Evolutionary conservation across 2,329 filamentous ascomycete species (phyloP), one percentile per base, ranked within the genome.

Genomic region (Pseudogymnoascus sp.): DNA sequence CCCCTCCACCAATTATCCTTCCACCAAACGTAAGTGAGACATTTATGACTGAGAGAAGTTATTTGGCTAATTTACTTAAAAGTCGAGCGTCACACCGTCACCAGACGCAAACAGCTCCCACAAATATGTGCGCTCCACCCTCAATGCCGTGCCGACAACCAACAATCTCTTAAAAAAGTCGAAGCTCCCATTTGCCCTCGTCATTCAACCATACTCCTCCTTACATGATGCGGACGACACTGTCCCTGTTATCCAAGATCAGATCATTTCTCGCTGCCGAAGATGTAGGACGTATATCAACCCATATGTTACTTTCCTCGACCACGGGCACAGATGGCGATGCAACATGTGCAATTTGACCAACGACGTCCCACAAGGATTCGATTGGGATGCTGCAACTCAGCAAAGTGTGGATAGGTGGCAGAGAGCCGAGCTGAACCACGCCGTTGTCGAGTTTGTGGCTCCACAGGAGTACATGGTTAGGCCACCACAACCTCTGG

Each of bases 391-490:
- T 75, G 87, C 91, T 35, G 88, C 90, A 47, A 82, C 91, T 60
- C 93, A 97, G 75, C 92, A 96, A 78, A 89, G 86, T 59, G 87
- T 95, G 58, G 93, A 99, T 73, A 82, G 94, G 71, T 96, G 94
- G 89, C 87, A 95, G 73, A 83, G 94, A 68, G 83, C 91, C 38
- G 94, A 99, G 73, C 80, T 99, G 64, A 99, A 99, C 77, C 88
- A 97, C 72, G 84, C 91, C n/a, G 91, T 97, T 36, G 92, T 96
- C 63, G 94, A 99, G 72, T 99, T 97, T 71, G 90, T 99, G 67
- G 94, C 94, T 11, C 94, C 94, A 2, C 94, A 99, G 75, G 94
- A 99, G 76, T 99, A 99, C 76, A 99, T 99, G 94, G 94, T 99
- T 36, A 89, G 94, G 64, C 92, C 94, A 61, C 94, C 94, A 47